phyloP scores from a whole-genome alignment of 768 basidiomycete species.

The Mycena polygramma region DNA sequence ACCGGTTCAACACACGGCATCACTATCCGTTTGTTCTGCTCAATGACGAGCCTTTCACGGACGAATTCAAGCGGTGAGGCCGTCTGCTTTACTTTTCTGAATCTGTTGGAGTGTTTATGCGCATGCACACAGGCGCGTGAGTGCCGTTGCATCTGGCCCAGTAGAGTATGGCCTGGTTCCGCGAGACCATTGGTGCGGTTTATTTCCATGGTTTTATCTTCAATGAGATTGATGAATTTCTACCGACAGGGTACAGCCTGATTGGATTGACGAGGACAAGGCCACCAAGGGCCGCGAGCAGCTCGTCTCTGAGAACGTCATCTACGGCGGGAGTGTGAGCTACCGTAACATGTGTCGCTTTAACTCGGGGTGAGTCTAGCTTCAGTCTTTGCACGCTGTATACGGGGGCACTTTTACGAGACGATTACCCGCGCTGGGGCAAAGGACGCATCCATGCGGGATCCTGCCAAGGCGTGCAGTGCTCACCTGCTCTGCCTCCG shows the following conservation, averaged over 20 bases:
- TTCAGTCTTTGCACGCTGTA: too few relatives aligned
- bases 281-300: constrained; percentile 69
- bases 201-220: not conserved
- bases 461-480: too few relatives aligned
- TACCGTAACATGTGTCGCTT: constrained; percentile 81
- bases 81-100: constrained; percentile 4
- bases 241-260: constrained; percentile 62
- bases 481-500: too few relatives aligned
- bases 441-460: too few relatives aligned
- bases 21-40: constrained; percentile 89
- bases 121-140: constrained; percentile 44
- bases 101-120: not conserved
- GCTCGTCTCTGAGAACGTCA: constrained; percentile 66
- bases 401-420: too few relatives aligned
- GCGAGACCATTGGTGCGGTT: constrained; percentile 68
- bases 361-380: constrained; percentile 67
- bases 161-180: constrained; percentile 74
- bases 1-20: constrained; percentile 83
- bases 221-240: not conserved
- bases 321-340: constrained; percentile 57
- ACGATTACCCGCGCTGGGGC: too few relatives aligned
- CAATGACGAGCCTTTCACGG: constrained; percentile 84
- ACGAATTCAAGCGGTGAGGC: constrained; percentile 77
- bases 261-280: constrained; percentile 78
- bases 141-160: constrained; percentile 44